Evolutionary conservation across 495 filamentous ascomycete species (phyloP), one percentile per base, ranked within the genome.

Genomic region (Astrothelium macrocarpum): DNA sequence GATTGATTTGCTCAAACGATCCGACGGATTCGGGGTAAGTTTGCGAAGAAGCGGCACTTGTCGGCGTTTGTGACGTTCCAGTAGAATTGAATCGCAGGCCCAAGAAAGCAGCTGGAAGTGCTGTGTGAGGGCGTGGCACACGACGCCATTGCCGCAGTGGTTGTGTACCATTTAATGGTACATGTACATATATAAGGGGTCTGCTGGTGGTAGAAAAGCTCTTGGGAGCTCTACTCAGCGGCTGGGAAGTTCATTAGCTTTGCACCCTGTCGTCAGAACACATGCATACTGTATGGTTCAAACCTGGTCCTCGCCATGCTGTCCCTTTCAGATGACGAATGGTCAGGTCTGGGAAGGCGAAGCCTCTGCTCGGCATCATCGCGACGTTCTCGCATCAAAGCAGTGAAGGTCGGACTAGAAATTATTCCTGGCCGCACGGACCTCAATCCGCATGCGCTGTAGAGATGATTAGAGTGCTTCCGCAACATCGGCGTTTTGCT

Each of bases 71-170:
- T 10, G 65, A 32, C 31, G 64, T 43, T 9, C 26, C 9, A 32
- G 65, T 67, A 20, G 65, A 67, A 5, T 67, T 67, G 53, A 67
- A 67, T 7, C 65, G 65, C 14, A 56, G 5, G 11, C 49, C 49
- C 23, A 56, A 25, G 3, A 20, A 29, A 9, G 25, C 7, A 56
- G 23, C 11, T 9, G 9, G 20, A 56, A 56, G 49, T 5, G 45
- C 16, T 49, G 10, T 12, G n/a, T 5, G 5, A 20, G n/a, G 45
- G 1, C n/a, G 10, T n/a, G 45, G 12, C 23, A 16, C 23, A 26
- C 16, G 53, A 31, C 39, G 31, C 32, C 49, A 28, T 26, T 26
- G 62, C 23, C 25, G 11, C 16, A 26, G 31, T 26, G 31, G 49
- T 32, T 28, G 20, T 18, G 23, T 32, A 26, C 63, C 11, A n/a